These are phyloP conservation scores for Lachnellula willkommii DNA, from an alignment of 2,329 filamentous ascomycete genomes.

Conservation along the genomic window DNA sequence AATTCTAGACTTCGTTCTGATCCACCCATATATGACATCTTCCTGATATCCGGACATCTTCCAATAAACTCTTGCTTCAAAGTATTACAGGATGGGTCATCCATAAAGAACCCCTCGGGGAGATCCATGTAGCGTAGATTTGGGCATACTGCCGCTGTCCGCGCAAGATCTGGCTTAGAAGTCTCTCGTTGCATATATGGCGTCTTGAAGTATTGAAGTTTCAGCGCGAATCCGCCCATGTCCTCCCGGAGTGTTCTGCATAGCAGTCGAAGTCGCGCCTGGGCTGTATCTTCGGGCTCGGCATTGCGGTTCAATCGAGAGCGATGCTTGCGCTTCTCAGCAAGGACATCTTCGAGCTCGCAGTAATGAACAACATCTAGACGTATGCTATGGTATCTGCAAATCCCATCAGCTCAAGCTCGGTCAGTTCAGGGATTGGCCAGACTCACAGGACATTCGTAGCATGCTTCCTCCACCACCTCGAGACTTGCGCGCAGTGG, in stretches of 20 bases:
- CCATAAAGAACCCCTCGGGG: conserved; percentile 79
- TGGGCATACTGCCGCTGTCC: conserved; percentile 77
- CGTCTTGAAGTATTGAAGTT: conserved; percentile 76
- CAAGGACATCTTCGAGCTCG: conserved; percentile 73
- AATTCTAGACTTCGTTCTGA: conserved; percentile 71
- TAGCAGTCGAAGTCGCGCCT: conserved; percentile 69
- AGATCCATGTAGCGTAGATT: conserved; percentile 87
- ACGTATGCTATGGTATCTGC: conserved; percentile 79
- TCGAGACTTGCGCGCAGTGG: conserved; percentile 69
- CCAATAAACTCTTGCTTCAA: conserved; percentile 80
- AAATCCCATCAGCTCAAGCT: conserved; percentile 6
- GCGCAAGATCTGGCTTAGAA: conserved; percentile 75
- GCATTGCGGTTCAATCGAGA: conserved; percentile 71
- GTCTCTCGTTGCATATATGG: conserved; percentile 91
- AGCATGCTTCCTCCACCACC: conserved; percentile 59
- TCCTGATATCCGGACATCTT: conserved; percentile 75
- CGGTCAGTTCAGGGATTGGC: background rate
- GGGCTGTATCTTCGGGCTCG: conserved; percentile 73
- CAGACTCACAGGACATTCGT: conserved; percentile 55
- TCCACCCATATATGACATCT: conserved; percentile 80
- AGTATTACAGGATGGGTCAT: conserved; percentile 68
- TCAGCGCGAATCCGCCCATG: conserved; percentile 55
- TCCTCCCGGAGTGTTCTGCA: conserved; percentile 78
- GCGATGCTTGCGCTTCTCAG: conserved; percentile 70
- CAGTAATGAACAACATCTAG: conserved; percentile 96